Base-by-base conservation (phyloP, 208 protist genomes). In the Angomonas ambiguus region DNA sequence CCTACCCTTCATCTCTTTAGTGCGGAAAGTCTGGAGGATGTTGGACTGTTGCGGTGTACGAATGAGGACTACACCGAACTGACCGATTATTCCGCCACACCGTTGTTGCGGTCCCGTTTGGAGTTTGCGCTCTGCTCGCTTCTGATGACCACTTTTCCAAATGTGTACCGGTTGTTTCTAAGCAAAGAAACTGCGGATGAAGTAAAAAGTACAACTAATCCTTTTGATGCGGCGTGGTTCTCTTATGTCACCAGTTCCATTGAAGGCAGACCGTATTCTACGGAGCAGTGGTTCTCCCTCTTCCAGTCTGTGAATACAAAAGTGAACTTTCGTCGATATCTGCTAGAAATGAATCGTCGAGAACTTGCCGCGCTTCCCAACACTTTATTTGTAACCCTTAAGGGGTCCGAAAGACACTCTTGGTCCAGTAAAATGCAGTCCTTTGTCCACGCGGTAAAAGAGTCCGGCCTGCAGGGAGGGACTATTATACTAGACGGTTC, bases 401-500 rank as follows among this genome's bases (percentile, higher is more conserved):
- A 66, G 16, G 59, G 28, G 11, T 0, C 28, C 38, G 69, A 74
- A 51, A 51, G 27, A 45, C 34, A 13, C 16, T 48, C 58, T 32
- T 74, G 69, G 69, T 1, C 2, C 41, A 24, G 24, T 16, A 68
- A 68, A 33, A 20, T 49, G 1, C 24, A 62, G 45, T 51, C 45
- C 22, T 56, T 72, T 32, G n/a, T 64, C 53, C 79, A 77, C 72
- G 61, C 57, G 16, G 58, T 76, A 6, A 80, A 74, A 49, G 25
- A 76, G 48, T 62, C 64, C 57, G 51, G 51, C 22, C 38, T 30
- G 28, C 33, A 62, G 25, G 73, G 74, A 13, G 75, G 71, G 1
- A 82, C 80, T 0, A 69, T 83, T 20, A 48, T 92, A 24, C 65
- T 89, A 10, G 86, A 92, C 69, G 81, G 81, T 51, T 87, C 82